phyloP scores from a whole-genome alignment of 139 green algal genomes.

The Chlamydomonas eustigma region DNA sequence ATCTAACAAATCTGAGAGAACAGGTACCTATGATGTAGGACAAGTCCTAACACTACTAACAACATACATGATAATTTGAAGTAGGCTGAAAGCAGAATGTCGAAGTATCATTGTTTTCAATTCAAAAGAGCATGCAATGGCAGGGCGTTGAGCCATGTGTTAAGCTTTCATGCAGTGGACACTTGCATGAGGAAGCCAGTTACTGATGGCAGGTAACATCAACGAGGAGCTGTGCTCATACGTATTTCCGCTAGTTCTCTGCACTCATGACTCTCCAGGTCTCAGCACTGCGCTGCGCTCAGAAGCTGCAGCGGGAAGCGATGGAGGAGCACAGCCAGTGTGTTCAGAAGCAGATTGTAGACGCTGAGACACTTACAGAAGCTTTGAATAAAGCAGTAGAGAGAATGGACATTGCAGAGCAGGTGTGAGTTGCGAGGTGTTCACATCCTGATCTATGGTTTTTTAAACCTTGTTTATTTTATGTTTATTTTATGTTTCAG shows the following conservation, averaged over 20 bases:
- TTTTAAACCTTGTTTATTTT: too few species aligned
- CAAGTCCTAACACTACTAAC: not conserved
- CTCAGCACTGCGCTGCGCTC: not conserved
- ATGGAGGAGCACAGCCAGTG: not conserved
- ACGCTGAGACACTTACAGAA: not conserved
- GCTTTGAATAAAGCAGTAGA: not conserved
- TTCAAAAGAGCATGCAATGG: not conserved
- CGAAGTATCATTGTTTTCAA: not conserved
- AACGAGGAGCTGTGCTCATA: not conserved
- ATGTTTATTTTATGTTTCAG: too few species aligned
- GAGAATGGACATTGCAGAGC: not conserved
- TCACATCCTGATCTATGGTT: too few species aligned
- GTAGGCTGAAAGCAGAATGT: too few species aligned
- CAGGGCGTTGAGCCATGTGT: too few species aligned
- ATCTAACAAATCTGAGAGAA: not conserved
- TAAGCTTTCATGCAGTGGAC: not conserved
- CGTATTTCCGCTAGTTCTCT: not conserved
- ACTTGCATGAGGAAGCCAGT: not conserved
- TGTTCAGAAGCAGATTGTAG: not conserved
- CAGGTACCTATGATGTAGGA: constrained; percentile 1
- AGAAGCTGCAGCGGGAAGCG: not conserved
- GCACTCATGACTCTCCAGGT: not conserved
- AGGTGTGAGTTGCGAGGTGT: not conserved
- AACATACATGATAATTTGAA: not conserved
- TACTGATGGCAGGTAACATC: not conserved